Evolutionary conservation across 2,329 filamentous ascomycete species (phyloP), one percentile per base, ranked within the genome.

Genomic region (Xylariaceae sp.): DNA sequence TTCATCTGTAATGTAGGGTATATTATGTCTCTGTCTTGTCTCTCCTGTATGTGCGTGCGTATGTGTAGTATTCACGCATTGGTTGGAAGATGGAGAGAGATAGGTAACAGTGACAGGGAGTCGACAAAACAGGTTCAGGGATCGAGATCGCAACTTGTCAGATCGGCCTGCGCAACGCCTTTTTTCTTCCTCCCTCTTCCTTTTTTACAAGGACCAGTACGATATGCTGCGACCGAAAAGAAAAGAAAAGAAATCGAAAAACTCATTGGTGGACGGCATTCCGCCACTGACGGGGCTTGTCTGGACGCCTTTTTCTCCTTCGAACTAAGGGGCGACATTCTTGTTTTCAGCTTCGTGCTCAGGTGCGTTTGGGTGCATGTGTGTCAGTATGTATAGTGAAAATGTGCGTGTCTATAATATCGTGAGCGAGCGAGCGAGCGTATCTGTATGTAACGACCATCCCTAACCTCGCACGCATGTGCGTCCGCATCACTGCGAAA

Each of bases 61-160:
- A 13, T n/a, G 23, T 30, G 23, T 30, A 30, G 23, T 30, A 30
- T 30, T 30, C 23, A 30, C 5, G 23, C 23, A 30, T 30, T 30
- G 23, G 23, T 30, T 30, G 23, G 23, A 30, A 30, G 23, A 30
- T 30, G 4, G 23, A 30, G 5, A 15, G 13, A 15, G 13, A 45
- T 15, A 15, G 13, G 42, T 45, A 45, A 15, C 51, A 54, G 37
- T 30, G 37, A 42, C 9, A 39, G 15, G 23, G 23, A 30, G 23
- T 30, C 4, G 23, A 30, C 23, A 42, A 11, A 30, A 35, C 37
- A 17, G 49, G 15, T 39, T 15, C 44, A 37, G 15, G 52, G 56
- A 44, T 39, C 9, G 23, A 39, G 44, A 18, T 49, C 13, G 15
- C 50, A 51, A 47, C 30, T 7, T 55, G 54, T 62, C 54, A 62